Base-by-base conservation (phyloP, 2,329 filamentous ascomycete genomes). In the Venturia aucupariae region DNA sequence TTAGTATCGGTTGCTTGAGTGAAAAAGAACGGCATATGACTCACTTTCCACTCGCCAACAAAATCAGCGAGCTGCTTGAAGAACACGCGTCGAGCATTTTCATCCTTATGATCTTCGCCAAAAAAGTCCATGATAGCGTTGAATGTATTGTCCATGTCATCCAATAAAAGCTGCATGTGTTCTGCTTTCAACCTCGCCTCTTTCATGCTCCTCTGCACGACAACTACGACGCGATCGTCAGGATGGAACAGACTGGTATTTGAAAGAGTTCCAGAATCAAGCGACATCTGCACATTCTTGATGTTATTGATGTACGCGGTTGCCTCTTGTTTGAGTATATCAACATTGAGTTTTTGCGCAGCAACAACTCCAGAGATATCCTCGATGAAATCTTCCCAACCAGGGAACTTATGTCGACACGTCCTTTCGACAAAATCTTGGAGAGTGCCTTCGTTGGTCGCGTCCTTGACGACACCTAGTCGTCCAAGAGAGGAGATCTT, bases 161-260 rank as follows among this genome's bases (percentile, higher is more conserved):
- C 92, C 59, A 97, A 80, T 75, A 96, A 97, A 27, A 97, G 80
- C 73, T 90, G 85, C 86, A 97, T 89, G 79, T 97, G 94, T 75
- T 97, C 93, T 2, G 94, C 92, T 80, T 97, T 99, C 71, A 93
- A 85, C 67, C 94, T 82, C 24, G 94, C 94, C 69, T 99, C 94
- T 79, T 97, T 97, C 93, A 99, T 97, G 68, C 84, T 88, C 62
- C 93, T 84, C 76, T 96, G 91, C 64, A 96, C 92, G 41, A 97
- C 83, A 76, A 95, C 90, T 67, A 88, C 89, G 54, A 97, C 92
- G 66, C 94, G 90, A 75, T 99, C 94, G 76, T 97, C 90, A 22
- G 94, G 93, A 73, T 99, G 94, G 82, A 99, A 99, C 71, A 93
- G 95, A 81, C 94, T 97, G 55, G 93, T 89, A 73, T 99, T 94